phyloP scores from a whole-genome alignment of 768 basidiomycete genomes.

The Suillus subalutaceus region DNA sequence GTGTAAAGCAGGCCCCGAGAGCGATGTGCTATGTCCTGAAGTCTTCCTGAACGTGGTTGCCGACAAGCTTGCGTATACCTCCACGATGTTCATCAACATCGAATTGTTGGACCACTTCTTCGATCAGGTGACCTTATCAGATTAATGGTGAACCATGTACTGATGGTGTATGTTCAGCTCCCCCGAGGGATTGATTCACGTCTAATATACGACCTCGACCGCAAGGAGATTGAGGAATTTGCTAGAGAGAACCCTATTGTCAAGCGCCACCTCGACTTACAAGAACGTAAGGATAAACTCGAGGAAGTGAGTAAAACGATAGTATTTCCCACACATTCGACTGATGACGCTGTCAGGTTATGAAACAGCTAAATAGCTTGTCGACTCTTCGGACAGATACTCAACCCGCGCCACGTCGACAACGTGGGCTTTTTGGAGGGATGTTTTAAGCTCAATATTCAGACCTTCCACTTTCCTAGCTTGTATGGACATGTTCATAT shows the following conservation, averaged over 20 bases:
- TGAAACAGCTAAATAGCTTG: constrained; percentile 92
- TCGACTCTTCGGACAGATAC: constrained; percentile 86
- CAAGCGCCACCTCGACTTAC: constrained; percentile 85
- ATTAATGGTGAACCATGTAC: background rate
- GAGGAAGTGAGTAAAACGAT: constrained; percentile 68
- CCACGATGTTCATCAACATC: constrained; percentile 98
- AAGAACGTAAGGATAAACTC: constrained; percentile 96
- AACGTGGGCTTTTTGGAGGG: constrained; percentile 77
- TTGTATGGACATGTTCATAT: constrained; percentile 12
- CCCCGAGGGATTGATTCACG: constrained; percentile 97
- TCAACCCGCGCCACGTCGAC: constrained; percentile 70
- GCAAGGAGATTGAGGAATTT: constrained; percentile 86
- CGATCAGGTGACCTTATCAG: constrained; percentile 70
- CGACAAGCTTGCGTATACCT: constrained; percentile 94
- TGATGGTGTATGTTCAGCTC: constrained; percentile 58
- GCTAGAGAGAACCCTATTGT: constrained; percentile 95
- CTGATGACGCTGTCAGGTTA: constrained; percentile 57
- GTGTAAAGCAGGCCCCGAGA: constrained; percentile 86
- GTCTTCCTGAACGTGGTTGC: constrained; percentile 96
- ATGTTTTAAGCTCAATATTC: constrained; percentile 52
- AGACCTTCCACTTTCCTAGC: constrained; percentile 9
- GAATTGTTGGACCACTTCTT: constrained; percentile 98
- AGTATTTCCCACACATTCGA: constrained; percentile 13
- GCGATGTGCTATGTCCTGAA: constrained; percentile 91
- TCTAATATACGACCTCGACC: constrained; percentile 90